Conservation (phyloP, 169 alveolate genomes). For the Theileria parva region DNA sequence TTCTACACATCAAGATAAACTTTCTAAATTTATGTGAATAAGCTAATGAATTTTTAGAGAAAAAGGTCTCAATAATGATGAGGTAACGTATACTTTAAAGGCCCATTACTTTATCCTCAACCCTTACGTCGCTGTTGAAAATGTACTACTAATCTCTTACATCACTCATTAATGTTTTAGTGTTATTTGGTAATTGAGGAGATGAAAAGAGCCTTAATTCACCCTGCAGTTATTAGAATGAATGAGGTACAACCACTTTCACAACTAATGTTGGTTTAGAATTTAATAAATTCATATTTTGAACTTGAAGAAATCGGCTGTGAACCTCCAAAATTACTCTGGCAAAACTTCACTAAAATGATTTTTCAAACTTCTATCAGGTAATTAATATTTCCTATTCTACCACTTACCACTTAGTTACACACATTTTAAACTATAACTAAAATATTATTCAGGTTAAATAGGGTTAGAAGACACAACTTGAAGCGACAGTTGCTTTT, state of each 20-base stretch:
- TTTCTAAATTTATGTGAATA: conserved; percentile 24
- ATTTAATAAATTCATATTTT: conserved; percentile 73
- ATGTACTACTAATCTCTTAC: conserved; percentile 52
- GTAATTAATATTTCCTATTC: neutral
- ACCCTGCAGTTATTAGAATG: conserved; percentile 79
- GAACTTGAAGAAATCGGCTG: conserved; percentile 76
- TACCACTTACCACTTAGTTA: neutral
- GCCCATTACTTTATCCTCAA: conserved; percentile 71
- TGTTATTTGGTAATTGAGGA: conserved; percentile 81
- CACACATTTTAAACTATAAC: neutral
- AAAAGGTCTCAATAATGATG: conserved; percentile 74
- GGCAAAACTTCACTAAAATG: conserved; percentile 73
- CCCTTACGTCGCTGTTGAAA: conserved; percentile 69
- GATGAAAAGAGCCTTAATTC: conserved; percentile 78
- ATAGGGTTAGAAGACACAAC: conserved; percentile 40
- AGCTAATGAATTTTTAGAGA: conserved; percentile 47
- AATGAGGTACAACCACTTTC: conserved; percentile 56
- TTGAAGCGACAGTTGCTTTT: conserved; percentile 3
- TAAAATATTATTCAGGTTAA: conserved; percentile 26
- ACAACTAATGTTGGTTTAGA: conserved; percentile 8
- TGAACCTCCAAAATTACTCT: conserved; percentile 72
- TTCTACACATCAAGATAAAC: neutral
- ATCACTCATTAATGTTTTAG: conserved; percentile 41
- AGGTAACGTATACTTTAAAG: conserved; percentile 79
- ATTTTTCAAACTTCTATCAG: conserved; percentile 71